Evolutionary conservation across 305 asterid species (phyloP), one percentile per base, ranked within the genome.

Genomic region (Fraxinus albicans): DNA sequence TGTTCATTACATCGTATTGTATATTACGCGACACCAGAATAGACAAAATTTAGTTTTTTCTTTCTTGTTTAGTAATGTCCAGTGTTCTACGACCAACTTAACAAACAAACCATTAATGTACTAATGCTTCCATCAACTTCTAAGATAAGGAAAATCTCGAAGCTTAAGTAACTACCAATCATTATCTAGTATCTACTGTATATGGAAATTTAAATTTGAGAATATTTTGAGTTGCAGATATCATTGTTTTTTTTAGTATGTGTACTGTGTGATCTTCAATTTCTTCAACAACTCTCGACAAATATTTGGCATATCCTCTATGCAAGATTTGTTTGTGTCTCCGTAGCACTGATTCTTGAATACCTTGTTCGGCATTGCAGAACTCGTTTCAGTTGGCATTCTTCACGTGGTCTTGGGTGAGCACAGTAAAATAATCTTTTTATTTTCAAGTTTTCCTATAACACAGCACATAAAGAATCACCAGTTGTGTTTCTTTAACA

Each of bases 321-420:
- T 29, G 44, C 44, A 72, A 72, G 6, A 72, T 33, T 70, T 67
- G 74, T 67, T 31, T 69, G 73, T 69, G 4, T 21, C 47, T 8
- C 17, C 10, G 8, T 17, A 15, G 47, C 21, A 40, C 29, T 79
- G 63, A 67, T 40, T 23, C 34, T 40, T 72, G 44, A 13, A 25
- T 12, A 8, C 29, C 31, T 50, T 36, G 74, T 55, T 80, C 75
- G 86, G 76, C 67, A 78, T 77, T 81, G 88, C 95, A 92, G 94
- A 94, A 90, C 90, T 94, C 98, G 10, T 94, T 92, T 90, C 96
- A 90, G 78, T 84, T 88, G 80, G 98, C 97, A 31, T 94, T 94
- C 89, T 94, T 94, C 88, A 7, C 92, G 6, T 94, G 97, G 97
- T 89, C 91, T 84, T 91, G 90, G 94, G 98, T 94, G 87, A 86